Evolutionary conservation across 2,329 filamentous ascomycete species (phyloP), one percentile per base, ranked within the genome.

Genomic region (Chaetoscypha palmicola): DNA sequence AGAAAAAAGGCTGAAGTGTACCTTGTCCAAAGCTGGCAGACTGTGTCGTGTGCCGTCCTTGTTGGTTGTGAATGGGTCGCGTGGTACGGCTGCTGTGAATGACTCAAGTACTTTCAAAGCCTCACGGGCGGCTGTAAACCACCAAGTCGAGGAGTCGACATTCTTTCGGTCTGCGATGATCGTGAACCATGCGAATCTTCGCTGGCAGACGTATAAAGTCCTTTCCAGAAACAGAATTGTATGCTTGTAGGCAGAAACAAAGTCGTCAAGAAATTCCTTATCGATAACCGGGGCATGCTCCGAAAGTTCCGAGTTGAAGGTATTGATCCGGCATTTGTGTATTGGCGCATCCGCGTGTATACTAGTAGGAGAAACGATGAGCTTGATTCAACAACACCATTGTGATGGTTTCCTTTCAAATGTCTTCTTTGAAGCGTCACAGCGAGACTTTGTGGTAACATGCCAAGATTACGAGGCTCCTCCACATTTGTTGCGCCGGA

Each of bases 1-100:
- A 20, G 14, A 11, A 26, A 39, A 12, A 34, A 17, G 37, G 28
- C 30, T 36, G 9, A 33, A 23, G 21, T 31, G 34, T 33, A 26
- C 24, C 31, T 38, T n/a, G 12, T 38, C 22, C 28, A 24, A 22
- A 14, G 21, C 16, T 26, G 45, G 22, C 17, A 33, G 16, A 42
- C n/a, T n/a, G 43, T 48, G 45, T 53, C 50, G 54, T 51, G 48
- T 53, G 53, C 40, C n/a, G n/a, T n/a, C n/a, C n/a, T n/a, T n/a
- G n/a, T n/a, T n/a, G 46, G 42, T 32, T 36, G 26, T 19, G 28
- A 30, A 19, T 7, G 28, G 31, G 46, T 42, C 44, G 38, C 34
- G 44, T 46, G 44, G 44, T 39, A 12, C 24, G 24, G 24, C 12
- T 7, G 7, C 24, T 12, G 7, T 7, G 24, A 28, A 28, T 28